Conservation (phyloP, 768 basidiomycete genomes). For the Podaxis pistillaris region DNA sequence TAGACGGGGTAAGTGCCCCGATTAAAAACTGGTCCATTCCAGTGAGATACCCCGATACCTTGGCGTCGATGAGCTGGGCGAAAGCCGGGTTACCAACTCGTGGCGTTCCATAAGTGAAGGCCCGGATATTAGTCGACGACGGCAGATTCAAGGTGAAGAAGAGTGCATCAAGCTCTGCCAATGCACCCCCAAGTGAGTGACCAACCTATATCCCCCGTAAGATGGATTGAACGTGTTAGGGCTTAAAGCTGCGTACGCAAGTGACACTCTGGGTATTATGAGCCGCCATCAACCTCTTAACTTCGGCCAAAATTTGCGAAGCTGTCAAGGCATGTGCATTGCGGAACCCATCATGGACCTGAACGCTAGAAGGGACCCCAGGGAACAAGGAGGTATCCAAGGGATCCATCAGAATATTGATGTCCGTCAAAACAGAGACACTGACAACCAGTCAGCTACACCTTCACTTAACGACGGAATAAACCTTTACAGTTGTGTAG, state of each 20-base stretch:
- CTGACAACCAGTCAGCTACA: conserved; percentile 24
- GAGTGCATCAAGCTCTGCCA: conserved; percentile 50
- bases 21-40: neutral
- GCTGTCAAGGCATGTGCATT: conserved; percentile 50
- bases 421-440: conserved; percentile 50
- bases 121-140: conserved; percentile 34
- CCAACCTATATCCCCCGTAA: conserved; percentile 31
- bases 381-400: conserved; percentile 54
- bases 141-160: conserved; percentile 50
- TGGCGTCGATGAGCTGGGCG: conserved; percentile 47
- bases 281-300: conserved; percentile 35
- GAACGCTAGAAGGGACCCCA: conserved; percentile 40
- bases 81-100: conserved; percentile 53
- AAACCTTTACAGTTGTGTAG: conserved; percentile 44
- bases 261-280: conserved; percentile 40
- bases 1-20: conserved; percentile 8
- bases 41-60: conserved; percentile 24
- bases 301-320: conserved; percentile 39
- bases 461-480: neutral
- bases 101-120: conserved; percentile 49
- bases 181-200: conserved; percentile 52
- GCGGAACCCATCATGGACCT: conserved; percentile 55
- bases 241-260: conserved; percentile 28
- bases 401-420: conserved; percentile 34
- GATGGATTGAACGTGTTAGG: neutral